Conservation (phyloP, 306 rosid species). For the Begonia fuchsioides region DNA sequence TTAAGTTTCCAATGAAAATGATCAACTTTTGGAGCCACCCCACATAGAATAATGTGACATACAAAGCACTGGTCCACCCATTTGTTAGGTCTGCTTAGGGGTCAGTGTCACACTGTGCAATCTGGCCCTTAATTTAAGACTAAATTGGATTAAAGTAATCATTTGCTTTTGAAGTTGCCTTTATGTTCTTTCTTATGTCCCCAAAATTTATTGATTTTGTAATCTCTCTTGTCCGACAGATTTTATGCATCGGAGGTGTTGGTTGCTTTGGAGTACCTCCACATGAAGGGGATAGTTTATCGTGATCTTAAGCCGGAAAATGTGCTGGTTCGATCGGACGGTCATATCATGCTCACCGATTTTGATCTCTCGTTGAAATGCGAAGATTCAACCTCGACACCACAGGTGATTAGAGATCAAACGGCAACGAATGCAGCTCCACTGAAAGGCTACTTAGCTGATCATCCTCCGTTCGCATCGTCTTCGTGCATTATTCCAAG, state of each 20-base stretch:
- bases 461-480: conserved; percentile 27
- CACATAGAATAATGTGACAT: too few relatives aligned
- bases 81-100: too few relatives aligned
- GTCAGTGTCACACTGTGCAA: not conserved
- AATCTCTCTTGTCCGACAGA: conserved; percentile 21
- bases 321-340: conserved; percentile 62
- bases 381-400: conserved; percentile 27
- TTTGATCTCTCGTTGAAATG: conserved; percentile 54
- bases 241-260: conserved; percentile 72
- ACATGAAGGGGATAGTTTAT: conserved; percentile 84
- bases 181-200: not conserved
- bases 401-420: conserved; percentile 26
- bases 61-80: too few relatives aligned
- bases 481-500: conserved; percentile 63
- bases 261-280: conserved; percentile 73
- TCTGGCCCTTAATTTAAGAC: not conserved
- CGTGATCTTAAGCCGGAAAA: conserved; percentile 81
- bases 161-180: too few relatives aligned
- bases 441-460: conserved; percentile 6
- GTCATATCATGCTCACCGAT: conserved; percentile 76
- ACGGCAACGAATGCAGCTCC: conserved; percentile 17
- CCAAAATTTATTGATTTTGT: not conserved
- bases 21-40: not conserved
- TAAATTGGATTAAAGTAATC: not conserved
- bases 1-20: not conserved